phyloP scores from a whole-genome alignment of 345 rosid species.

The Capsella bursapastoris region DNA sequence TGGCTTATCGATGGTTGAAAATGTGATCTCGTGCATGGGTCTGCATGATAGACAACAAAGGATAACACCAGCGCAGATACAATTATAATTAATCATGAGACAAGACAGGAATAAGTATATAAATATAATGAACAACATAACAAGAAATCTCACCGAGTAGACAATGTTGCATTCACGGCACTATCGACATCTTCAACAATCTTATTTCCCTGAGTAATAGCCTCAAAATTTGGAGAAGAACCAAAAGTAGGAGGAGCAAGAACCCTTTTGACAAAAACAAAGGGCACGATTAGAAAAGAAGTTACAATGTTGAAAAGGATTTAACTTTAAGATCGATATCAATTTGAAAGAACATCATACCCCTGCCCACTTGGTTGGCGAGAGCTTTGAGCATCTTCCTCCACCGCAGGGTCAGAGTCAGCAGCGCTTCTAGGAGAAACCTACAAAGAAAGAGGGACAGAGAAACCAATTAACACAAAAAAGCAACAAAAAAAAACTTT shows the following conservation, averaged over 20 bases:
- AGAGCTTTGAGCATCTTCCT: slow-evolving; percentile 82
- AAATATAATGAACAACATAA: neutral
- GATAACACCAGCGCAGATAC: neutral
- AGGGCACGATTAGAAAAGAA: slow-evolving; percentile 18
- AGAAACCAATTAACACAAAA: slow-evolving; percentile 20
- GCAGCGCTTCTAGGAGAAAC: slow-evolving; percentile 55
- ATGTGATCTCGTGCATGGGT: slow-evolving; percentile 97
- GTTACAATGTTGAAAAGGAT: neutral
- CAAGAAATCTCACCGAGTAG: slow-evolving; percentile 39
- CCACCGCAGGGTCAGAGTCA: slow-evolving; percentile 64
- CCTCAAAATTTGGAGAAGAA: slow-evolving; percentile 82
- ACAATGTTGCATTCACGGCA: slow-evolving; percentile 39
- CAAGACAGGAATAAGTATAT: neutral
- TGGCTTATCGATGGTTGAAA: slow-evolving; percentile 79
- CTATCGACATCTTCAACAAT: slow-evolving; percentile 45
- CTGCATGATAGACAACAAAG: slow-evolving; percentile 53
- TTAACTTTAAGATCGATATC: neutral
- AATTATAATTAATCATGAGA: slow-evolving; percentile 6
- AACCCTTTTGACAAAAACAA: slow-evolving; percentile 50
- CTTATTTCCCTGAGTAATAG: slow-evolving; percentile 52
- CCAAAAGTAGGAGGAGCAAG: slow-evolving; percentile 99
- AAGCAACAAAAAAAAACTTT: neutral
- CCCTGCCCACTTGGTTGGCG: slow-evolving; percentile 52
- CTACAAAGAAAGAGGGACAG: slow-evolving; percentile 46
- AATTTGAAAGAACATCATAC: slow-evolving; percentile 47